Base-by-base conservation (phyloP, 176 grass and related monocot genomes). In the Miscanthus lutarioriparius region DNA sequence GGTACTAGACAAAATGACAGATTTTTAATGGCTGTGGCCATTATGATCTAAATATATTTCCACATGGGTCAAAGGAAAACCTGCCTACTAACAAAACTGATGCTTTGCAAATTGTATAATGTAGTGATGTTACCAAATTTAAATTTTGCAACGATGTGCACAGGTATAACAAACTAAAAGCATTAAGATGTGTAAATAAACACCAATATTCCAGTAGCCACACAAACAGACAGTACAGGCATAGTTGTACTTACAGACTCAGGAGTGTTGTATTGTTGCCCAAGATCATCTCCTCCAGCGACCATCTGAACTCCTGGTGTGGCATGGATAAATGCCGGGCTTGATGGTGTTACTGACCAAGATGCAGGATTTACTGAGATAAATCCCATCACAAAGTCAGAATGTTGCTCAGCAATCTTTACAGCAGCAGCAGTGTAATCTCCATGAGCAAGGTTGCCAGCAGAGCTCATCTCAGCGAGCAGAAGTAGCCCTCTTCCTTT, bases 401-500 rank as follows among this genome's bases (percentile, higher is more conserved):
- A 86, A 71, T 95, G 93, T 47, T 92, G 83, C 66, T 95, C 86
- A 16, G 93, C 96, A 85, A 98, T 94, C 90, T 98, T 93, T 25
- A 94, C 81, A 14, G 93, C 96, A 75, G 89, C 83, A 22, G 89
- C 80, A 25, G 93, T 98, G 91, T 98, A 95, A 67, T 91, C 91
- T 84, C 93, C 96, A 23, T 80, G 79, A 23, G 96, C 96, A 68
- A 98, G 93, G 86, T 94, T 98, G 67, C 96, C 93, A 72, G 86
- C 86, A 19, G 96, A 98, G 51, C 93, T 98, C 93, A 98, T 94
- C 86, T 98, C 96, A 63, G 96, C 91, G 49, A 98, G 81, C 83
- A 98, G 85, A 77, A 99, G 93, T 15, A 99, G 39, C 23, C 89
- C 93, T 80, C 83, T 92, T 77, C 93, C 91, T 85, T 86, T 89